These are phyloP conservation scores for Cucumis hystrix DNA, from an alignment of 306 rosid genomes.

Conservation along the genomic window DNA sequence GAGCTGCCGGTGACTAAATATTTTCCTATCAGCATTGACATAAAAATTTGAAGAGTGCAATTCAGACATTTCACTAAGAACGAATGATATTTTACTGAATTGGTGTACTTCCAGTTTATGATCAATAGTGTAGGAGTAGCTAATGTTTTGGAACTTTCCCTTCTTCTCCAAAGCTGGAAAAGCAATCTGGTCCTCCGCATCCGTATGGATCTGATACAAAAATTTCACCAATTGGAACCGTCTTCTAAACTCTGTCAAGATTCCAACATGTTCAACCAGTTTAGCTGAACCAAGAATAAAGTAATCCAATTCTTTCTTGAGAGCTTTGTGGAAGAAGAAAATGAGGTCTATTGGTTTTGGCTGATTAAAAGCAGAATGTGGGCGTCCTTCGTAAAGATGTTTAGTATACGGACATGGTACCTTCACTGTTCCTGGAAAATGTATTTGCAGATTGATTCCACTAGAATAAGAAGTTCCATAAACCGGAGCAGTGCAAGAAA, in stretches of 20 bases:
- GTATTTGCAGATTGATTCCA: constrained; percentile 47
- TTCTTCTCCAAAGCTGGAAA: constrained; percentile 91
- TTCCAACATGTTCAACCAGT: constrained; percentile 41
- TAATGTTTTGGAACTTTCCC: constrained; percentile 60
- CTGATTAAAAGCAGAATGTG: constrained; percentile 31
- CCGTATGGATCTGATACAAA: constrained; percentile 70
- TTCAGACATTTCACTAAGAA: constrained; percentile 52
- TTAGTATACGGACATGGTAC: constrained; percentile 27
- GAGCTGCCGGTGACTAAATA: constrained; percentile 28
- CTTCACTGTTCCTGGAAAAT: constrained; percentile 45
- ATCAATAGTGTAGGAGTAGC: constrained; percentile 76
- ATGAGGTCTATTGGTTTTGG: constrained; percentile 71
- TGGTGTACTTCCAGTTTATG: constrained; percentile 60
- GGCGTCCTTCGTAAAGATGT: constrained; percentile 19
- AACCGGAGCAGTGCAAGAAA: constrained; percentile 21
- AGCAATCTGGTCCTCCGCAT: constrained; percentile 89
- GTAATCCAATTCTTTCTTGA: constrained; percentile 80
- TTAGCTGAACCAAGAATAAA: constrained; percentile 64
- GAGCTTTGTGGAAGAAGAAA: constrained; percentile 84
- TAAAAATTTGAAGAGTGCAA: constrained; percentile 34
- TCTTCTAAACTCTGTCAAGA: constrained; percentile 39
- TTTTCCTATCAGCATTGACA: constrained; percentile 23
- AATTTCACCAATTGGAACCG: constrained; percentile 52
- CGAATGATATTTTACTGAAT: constrained; percentile 36
- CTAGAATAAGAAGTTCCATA: constrained; percentile 50